Base-by-base conservation (phyloP, 257 asterid genomes). In the Nicotiana sylvestris region DNA sequence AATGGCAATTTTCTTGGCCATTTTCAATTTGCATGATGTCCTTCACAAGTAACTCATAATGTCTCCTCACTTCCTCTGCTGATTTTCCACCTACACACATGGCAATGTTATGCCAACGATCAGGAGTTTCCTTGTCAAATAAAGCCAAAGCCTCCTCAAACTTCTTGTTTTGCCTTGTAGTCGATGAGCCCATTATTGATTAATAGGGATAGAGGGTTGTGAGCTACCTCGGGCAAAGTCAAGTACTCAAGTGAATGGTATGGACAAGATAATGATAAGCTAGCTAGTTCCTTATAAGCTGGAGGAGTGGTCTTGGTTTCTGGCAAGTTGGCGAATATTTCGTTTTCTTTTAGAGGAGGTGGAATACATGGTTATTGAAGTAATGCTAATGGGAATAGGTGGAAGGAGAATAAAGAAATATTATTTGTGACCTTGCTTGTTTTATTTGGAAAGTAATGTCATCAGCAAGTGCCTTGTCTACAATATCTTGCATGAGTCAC, bases 1-100 rank as follows among this genome's bases (percentile, higher is more conserved):
- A 95, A 95, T 83, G 97, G 93, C 53, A 83, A 91, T 82, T 78
- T 94, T 72, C 61, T 91, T 66, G 93, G 96, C 74, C 82, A 94
- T 49, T 29, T 93, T 29, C 85, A 89, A 76, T 78, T 68, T 94
- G 65, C 87, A 74, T 56, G 99, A 88, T 87, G 13, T 88, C 91
- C 82, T 69, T 87, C 17, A 66, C 91, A 56, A 88, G 91, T 17
- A 85, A 33, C 56, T 77, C 88, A 51, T 88, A 88, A 49, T 88
- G 90, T 68, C 87, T 79, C 81, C 83, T 82, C 2, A 88, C 91
- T 85, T 88, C 90, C 81, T 84, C 90, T 0, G 84, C 83, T 1
- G 91, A 81, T 81, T 88, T 88, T 3, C 90, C 91, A n/a, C 81
- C 87, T 4, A 88, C 91, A 9, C 84, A 86, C 82, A 87, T 83